Evolutionary conservation across 2,329 filamentous ascomycete species (phyloP), one percentile per base, ranked within the genome.

Genomic region (Myriosclerotinia curreyana): DNA sequence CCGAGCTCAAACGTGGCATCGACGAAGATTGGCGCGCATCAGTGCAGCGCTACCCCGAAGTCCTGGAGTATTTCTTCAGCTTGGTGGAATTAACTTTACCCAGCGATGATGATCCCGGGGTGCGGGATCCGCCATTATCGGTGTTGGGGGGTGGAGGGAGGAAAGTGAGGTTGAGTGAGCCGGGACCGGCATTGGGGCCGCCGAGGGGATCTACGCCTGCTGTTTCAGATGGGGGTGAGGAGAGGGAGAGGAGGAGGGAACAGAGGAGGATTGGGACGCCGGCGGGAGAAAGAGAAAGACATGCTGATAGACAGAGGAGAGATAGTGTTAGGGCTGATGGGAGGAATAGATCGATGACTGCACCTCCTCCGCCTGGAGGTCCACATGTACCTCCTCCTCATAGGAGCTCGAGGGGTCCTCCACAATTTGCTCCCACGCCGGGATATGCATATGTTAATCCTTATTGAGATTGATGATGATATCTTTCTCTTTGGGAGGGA

Each of bases 21-120:
- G 89, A 92, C 71, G 86, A 90, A 67, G 90, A 92, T 77, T 94
- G 90, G 90, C 84, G 87, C 71, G 81, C 84, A 38, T 88, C 86
- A 55, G 89, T 92, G 48, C 84, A 91, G 71, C 83, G 86, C 62
- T 94, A 93, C 71, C 90, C 90, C 5, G 88, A 92, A 73, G 86
- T 93, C n/a, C 79, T 94, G 62, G 87, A 92, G 75, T 92, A 93
- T 76, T 93, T 89, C 74, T 93, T 88, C 81, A 68, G 84, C 65
- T 79, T 92, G 46, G 87, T 92, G 44, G 83, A 87, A 62, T 74
- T 92, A 65, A 83, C 80, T 28, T 76, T 91, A 5, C 89, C 90
- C 0, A 77, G 77, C 49, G 87, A 91, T 64, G 79, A 85, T 62
- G 85, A 87, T 49, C 76, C 81, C 2, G 77, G 78, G 20, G 83